Conservation (phyloP, 2,329 filamentous ascomycete species). For the Stenocarpella maydis region DNA sequence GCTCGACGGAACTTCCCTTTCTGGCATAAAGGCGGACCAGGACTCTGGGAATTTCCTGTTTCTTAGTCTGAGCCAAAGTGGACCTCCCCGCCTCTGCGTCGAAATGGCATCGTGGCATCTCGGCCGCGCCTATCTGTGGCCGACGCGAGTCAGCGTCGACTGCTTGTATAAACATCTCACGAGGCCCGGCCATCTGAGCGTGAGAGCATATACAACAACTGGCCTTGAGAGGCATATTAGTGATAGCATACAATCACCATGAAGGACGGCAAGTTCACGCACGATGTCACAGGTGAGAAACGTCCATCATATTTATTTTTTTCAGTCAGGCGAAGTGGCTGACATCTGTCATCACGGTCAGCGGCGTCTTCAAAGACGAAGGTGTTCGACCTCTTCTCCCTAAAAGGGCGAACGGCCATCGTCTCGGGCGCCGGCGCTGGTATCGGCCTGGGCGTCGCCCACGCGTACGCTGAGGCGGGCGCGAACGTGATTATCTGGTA, state of each 20-base stretch:
- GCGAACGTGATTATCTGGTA: constrained; percentile 79
- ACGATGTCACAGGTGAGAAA: constrained; percentile 6
- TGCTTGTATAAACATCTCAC: constrained; percentile 9
- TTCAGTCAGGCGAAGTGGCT: not conserved
- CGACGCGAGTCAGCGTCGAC: not conserved
- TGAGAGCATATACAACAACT: not conserved
- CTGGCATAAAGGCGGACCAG: not conserved
- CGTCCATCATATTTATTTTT: not conserved
- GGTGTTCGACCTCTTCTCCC: constrained; percentile 50
- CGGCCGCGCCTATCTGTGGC: not conserved
- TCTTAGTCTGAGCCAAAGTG: not conserved
- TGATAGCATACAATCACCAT: not conserved
- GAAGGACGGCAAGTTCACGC: constrained; percentile 15
- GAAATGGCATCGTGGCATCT: not conserved
- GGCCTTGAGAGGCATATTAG: not conserved
- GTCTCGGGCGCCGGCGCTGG: constrained; percentile 73
- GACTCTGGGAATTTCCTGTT: constrained; percentile 1
- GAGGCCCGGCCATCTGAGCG: not conserved
- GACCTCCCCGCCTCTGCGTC: constrained; percentile 1
- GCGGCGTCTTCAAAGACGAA: constrained; percentile 20
- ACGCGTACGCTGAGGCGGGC: constrained; percentile 73
- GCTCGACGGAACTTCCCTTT: constrained; percentile 4
- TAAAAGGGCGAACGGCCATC: constrained; percentile 75
- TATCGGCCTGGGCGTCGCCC: constrained; percentile 71
- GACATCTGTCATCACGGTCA: not conserved